A percentile compares a stretch with the other conserved stretches of the same genome.
Evolutionary conservation across 345 rosid genomes (phyloP).

Genomic region (Firmiana major): DNA sequence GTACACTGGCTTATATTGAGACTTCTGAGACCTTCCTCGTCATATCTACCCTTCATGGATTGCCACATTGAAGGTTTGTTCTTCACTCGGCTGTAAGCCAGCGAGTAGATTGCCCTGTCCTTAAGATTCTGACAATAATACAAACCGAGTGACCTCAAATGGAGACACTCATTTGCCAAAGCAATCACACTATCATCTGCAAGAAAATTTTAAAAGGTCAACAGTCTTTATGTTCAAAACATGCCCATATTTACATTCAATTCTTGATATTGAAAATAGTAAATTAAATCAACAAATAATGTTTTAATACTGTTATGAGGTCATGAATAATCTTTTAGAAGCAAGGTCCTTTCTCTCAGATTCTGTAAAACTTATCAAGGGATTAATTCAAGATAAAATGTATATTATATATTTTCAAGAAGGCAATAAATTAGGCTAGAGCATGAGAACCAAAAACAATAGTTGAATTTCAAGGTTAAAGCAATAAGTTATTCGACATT

Average conservation of each 20-base stretch:
- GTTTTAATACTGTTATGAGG: not conserved
- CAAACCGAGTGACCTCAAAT: conserved; percentile 68
- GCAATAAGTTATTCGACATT: not conserved
- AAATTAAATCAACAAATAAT: not conserved
- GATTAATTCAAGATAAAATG: no score
- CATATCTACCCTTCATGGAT: conserved; percentile 43
- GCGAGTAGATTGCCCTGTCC: conserved; percentile 79
- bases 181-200: conserved; percentile 90
- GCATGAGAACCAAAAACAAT: not conserved
- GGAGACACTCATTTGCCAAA: conserved; percentile 72
- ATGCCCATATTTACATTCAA: not conserved
- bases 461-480: not conserved
- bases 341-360: not conserved
- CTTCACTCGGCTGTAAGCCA: conserved; percentile 67
- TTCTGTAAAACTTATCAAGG: not conserved
- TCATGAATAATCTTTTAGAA: not conserved
- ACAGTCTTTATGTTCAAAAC: not conserved
- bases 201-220: conserved; percentile 1
- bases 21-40: conserved; percentile 76
- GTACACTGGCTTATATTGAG: conserved; percentile 99
- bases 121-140: conserved; percentile 94
- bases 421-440: not conserved
- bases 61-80: conserved; percentile 58
- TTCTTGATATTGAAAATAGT: not conserved
- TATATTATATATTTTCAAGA: not conserved